Percentiles rank a stretch among this genome's conserved stretches.
These are phyloP conservation scores for Thinopyrum elongatum DNA, from an alignment of 176 grass and related monocot species.

Conservation along the genomic window DNA sequence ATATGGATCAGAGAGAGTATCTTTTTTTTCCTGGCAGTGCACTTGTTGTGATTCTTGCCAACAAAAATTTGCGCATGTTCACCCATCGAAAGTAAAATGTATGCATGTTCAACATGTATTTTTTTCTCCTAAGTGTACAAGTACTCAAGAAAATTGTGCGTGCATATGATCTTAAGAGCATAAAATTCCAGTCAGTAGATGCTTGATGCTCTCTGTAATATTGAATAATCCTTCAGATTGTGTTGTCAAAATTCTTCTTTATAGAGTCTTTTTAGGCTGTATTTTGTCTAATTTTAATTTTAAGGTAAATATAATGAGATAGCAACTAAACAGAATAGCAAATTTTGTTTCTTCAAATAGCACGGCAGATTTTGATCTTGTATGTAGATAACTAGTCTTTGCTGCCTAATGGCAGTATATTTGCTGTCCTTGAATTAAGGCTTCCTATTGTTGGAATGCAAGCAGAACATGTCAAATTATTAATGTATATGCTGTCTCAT, in stretches of 20 bases:
- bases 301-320: neutral
- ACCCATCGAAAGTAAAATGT: no score
- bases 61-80: neutral
- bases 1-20: neutral
- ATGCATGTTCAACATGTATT: no score
- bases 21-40: neutral
- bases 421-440: neutral
- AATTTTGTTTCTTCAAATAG: neutral
- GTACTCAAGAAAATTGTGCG: neutral
- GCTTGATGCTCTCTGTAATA: neutral
- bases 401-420: neutral
- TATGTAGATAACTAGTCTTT: neutral
- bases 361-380: neutral
- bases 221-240: neutral
- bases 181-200: neutral
- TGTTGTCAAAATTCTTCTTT: slow-evolving; percentile 6
- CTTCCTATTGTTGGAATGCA: neutral
- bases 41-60: neutral
- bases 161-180: neutral
- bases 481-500: neutral
- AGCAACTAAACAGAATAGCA: neutral
- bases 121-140: neutral
- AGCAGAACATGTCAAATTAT: neutral
- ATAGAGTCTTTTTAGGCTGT: neutral
- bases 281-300: neutral